Conservation (phyloP, 331 rosid genomes). For the Erythrophleum ivorense region DNA sequence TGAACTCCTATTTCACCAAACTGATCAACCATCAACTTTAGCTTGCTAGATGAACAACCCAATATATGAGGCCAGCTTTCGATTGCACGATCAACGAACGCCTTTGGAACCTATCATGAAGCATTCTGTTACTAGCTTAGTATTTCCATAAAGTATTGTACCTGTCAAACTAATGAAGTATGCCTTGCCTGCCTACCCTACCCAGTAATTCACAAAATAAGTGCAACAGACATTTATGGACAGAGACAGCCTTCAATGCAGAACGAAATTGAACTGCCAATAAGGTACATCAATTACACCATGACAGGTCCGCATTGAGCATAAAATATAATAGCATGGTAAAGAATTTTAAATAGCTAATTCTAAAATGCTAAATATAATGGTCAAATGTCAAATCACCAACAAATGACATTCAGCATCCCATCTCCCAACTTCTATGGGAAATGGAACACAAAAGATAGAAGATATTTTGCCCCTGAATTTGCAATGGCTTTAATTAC, state of each 20-base stretch:
- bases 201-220: conserved; percentile 1
- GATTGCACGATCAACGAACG: conserved; percentile 59
- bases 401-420: neutral
- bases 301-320: neutral
- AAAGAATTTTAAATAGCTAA: neutral
- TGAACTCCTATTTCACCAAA: conserved; percentile 68
- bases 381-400: neutral
- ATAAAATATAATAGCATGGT: neutral
- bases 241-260: neutral
- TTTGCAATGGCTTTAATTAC: neutral
- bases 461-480: no score
- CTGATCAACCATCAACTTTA: conserved; percentile 67
- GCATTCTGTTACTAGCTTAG: conserved; percentile 26
- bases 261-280: conserved; percentile 16
- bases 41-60: conserved; percentile 80
- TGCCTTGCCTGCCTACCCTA: conserved; percentile 6
- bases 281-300: neutral
- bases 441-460: no score
- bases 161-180: conserved; percentile 25
- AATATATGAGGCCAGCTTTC: conserved; percentile 83
- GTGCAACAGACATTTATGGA: conserved; percentile 26
- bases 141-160: conserved; percentile 34
- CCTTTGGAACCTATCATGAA: conserved; percentile 65
- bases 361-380: neutral
- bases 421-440: neutral